phyloP scores from a whole-genome alignment of 1,284 basidiomycete genomes.

The Melampsora americana region DNA sequence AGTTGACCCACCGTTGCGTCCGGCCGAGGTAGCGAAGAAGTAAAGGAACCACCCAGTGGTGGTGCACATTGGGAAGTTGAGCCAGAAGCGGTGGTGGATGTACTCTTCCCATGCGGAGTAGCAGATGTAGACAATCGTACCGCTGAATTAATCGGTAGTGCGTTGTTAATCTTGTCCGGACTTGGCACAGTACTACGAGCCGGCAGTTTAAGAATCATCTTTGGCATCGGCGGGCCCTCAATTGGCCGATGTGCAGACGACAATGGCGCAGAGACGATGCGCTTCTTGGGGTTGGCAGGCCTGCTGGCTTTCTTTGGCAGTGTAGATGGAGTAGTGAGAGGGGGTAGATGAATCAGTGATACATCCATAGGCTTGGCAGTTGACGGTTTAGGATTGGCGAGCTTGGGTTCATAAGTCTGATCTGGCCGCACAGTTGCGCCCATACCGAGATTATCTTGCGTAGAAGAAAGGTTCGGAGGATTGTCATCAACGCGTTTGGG shows the following conservation, averaged over 20 bases:
- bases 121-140: too few species aligned
- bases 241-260: not conserved
- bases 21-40: not conserved
- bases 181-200: not conserved
- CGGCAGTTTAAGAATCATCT: not conserved
- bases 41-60: not conserved
- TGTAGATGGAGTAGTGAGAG: too few species aligned
- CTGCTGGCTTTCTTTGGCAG: not conserved
- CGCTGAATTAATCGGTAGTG: too few species aligned
- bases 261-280: not conserved
- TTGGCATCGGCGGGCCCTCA: not conserved
- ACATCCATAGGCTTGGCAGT: not conserved
- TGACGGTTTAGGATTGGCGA: not conserved
- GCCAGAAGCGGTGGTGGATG: too few species aligned
- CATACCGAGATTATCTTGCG: not conserved
- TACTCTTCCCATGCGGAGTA: too few species aligned
- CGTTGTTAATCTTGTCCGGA: too few species aligned
- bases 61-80: too few species aligned
- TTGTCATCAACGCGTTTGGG: not conserved
- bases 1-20: not conserved
- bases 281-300: not conserved
- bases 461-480: not conserved
- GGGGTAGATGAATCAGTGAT: too few species aligned
- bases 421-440: not conserved
- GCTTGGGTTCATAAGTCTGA: not conserved